These are phyloP conservation scores for Bathelium albidoporum DNA, from an alignment of 495 filamentous ascomycete species.

Conservation along the genomic window DNA sequence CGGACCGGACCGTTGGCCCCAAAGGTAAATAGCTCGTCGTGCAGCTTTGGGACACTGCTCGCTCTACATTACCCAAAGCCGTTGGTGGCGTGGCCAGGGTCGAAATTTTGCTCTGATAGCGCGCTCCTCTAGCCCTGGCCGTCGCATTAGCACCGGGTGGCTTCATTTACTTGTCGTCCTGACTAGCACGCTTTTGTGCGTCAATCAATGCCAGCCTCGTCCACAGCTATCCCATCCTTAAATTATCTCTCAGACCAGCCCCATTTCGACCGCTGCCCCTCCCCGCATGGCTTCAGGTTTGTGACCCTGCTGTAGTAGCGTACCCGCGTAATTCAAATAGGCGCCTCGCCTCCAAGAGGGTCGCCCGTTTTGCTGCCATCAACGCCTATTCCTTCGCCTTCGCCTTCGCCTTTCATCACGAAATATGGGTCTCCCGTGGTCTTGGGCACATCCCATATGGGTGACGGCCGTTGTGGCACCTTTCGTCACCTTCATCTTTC, in stretches of 20 bases:
- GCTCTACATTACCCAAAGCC: not conserved
- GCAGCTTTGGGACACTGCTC: not conserved
- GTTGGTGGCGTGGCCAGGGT: not conserved
- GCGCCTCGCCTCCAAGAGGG: not conserved
- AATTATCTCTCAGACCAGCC: not conserved
- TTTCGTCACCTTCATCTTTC: not conserved
- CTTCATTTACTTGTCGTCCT: not conserved
- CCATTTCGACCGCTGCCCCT: not conserved
- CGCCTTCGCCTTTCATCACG: not conserved
- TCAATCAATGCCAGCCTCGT: not conserved
- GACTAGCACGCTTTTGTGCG: not conserved
- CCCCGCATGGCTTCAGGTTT: not conserved
- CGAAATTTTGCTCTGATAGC: not conserved
- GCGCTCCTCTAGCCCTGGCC: not conserved
- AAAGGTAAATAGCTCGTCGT: not conserved
- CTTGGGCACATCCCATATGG: not conserved
- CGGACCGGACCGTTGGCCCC: not conserved
- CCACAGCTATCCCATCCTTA: not conserved
- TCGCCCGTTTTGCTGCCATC: not conserved
- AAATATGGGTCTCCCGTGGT: conserved; percentile 3
- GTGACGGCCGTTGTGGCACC: not conserved
- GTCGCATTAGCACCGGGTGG: not conserved
- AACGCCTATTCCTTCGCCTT: not conserved
- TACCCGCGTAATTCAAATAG: not conserved
- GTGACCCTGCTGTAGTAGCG: not conserved